A percentile compares a stretch with the other conserved stretches of the same genome.
Conservation (phyloP, 2,329 filamentous ascomycete species). For the Paracamarosporium sp. region DNA sequence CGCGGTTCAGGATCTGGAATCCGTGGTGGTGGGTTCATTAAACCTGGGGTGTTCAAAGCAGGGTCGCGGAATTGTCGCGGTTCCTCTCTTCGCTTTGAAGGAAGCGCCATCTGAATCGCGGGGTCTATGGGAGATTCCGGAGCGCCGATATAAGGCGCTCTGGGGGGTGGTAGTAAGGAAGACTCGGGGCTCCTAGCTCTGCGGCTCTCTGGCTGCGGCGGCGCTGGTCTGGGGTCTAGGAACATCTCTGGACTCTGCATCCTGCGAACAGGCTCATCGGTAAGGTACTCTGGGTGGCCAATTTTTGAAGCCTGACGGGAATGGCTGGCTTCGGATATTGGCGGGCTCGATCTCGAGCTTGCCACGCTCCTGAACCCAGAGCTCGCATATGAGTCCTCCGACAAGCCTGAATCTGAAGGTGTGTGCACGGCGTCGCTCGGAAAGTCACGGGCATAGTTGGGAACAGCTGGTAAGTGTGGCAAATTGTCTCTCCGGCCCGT, state of each 20-base stretch:
- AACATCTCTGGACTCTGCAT: slow-evolving; percentile 40
- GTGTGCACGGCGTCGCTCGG: slow-evolving; percentile 42
- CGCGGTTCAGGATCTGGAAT: slow-evolving; percentile 21
- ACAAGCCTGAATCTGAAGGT: slow-evolving; percentile 49
- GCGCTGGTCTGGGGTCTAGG: slow-evolving; percentile 22
- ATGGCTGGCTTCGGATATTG: slow-evolving; percentile 42
- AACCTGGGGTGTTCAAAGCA: slow-evolving; percentile 21
- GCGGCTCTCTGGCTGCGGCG: slow-evolving; percentile 18
- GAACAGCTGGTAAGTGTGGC: slow-evolving; percentile 30
- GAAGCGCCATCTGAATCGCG: slow-evolving; percentile 44
- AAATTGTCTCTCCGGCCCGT: slow-evolving; percentile 25
- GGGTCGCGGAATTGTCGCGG: slow-evolving; percentile 19
- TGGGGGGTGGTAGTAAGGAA: slow-evolving; percentile 29
- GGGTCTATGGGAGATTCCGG: slow-evolving; percentile 50
- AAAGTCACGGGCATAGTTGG: slow-evolving; percentile 27
- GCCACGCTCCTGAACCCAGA: slow-evolving; percentile 41
- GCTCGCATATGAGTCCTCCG: slow-evolving; percentile 45
- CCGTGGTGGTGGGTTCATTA: slow-evolving; percentile 9
- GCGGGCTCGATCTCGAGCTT: slow-evolving; percentile 48
- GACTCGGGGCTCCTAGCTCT: slow-evolving; percentile 28
- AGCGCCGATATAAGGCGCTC: slow-evolving; percentile 21
- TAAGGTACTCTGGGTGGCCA: slow-evolving; percentile 26
- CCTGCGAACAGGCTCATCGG: slow-evolving; percentile 33
- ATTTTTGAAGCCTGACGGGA: slow-evolving; percentile 41
- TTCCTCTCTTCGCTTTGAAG: slow-evolving; percentile 25